Evolutionary conservation across 2,329 filamentous ascomycete genomes (phyloP), one percentile per base, ranked within the genome.

Genomic region (Neonectria hederae): DNA sequence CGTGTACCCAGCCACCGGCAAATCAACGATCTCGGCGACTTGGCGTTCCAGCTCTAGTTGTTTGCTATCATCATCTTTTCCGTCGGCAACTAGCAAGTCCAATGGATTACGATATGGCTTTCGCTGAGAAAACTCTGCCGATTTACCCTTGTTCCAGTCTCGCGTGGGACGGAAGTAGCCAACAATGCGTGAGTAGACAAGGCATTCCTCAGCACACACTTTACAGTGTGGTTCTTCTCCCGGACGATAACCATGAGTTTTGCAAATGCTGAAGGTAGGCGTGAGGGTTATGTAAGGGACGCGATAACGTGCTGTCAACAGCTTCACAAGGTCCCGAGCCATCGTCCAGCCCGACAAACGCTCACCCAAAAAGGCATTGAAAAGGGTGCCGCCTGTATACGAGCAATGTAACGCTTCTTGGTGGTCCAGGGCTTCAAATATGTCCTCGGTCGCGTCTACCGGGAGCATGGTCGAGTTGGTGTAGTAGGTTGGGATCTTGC

Each of bases 391-490:
- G 0, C 71, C 71, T 4, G 71, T 72, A 9, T 72, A 72, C 0
- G 71, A 69, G 3, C 70, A 72, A 3, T 72, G 71, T 2, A 72
- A 59, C 0, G 53, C 69, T 2, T 73, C 71, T 9, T 72, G 71
- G 5, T 72, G 69, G 0, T 13, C 43, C 22, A 72, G 60, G 0
- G 67, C 71, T 17, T 73, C 70, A 9, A 72, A 72, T 1, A 72
- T 59, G 19, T 73, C 71, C 1, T 72, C 70, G 0, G 71, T 72
- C 0, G 64, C 68, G 21, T 70, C 70, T 0, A 72, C 71, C 0
- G 71, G 70, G 0, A 72, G n/a, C 69, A 73, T 70, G 1, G 71
- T 72, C 0, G 71, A 72, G 48, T 72, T 72, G 8, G 71, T 72
- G 53, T 72, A 72, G 35, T 66, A 72, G 0, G 48, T 66, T 0